phyloP scores from a whole-genome alignment of 192 early-diverging fungal genomes.

The Umbelopsis vinacea region DNA sequence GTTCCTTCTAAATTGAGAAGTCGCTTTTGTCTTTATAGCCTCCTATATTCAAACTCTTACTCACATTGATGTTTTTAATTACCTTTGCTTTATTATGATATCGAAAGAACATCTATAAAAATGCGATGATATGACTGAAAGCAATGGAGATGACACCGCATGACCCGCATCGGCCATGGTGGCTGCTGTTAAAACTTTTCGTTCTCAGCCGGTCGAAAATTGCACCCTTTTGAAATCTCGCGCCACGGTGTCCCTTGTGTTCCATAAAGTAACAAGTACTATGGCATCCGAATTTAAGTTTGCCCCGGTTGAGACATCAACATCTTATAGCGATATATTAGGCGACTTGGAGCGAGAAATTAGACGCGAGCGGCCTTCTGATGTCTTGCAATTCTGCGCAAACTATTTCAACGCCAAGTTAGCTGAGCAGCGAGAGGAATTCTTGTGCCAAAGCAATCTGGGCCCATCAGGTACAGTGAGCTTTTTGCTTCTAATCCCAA shows the following conservation, averaged over 20 bases:
- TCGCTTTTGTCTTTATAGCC: too few species aligned
- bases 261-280: background rate
- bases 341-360: conserved; percentile 9
- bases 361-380: conserved; percentile 22
- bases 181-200: background rate
- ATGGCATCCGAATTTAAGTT: conserved; percentile 16
- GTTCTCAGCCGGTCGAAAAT: background rate
- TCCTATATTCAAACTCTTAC: too few species aligned
- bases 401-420: conserved; percentile 44
- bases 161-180: background rate
- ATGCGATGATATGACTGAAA: background rate
- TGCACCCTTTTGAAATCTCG: background rate
- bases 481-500: background rate
- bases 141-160: background rate
- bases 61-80: too few species aligned
- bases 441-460: conserved; percentile 43
- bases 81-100: too few species aligned
- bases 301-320: conserved; percentile 14
- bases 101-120: too few species aligned
- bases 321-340: conserved; percentile 6
- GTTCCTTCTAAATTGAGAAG: too few species aligned
- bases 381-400: conserved; percentile 43
- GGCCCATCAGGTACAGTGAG: conserved; percentile 29
- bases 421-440: conserved; percentile 34
- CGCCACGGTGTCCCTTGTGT: background rate